Base-by-base conservation (phyloP, 345 rosid genomes). In the Barbarea vulgaris region DNA sequence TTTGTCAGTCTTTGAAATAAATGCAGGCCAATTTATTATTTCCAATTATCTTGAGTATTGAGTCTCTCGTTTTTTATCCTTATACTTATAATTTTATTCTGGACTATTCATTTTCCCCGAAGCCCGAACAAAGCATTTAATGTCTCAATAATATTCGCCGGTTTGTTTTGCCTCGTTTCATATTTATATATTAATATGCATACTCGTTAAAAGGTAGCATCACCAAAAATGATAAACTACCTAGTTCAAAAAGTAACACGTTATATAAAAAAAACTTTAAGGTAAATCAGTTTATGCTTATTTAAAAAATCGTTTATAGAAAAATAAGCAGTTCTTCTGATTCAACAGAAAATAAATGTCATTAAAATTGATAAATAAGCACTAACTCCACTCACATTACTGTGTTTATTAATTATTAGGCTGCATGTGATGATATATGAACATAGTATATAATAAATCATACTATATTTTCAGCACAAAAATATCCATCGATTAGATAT, bases 1-100 rank as follows among this genome's bases (percentile, higher is more conserved):
- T 77, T 77, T 77, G 81, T 71, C 81, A 72, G 77, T 72, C 81
- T 58, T 58, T 58, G 69, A 72, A 58, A 21, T 72, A 57, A 77
- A 77, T 77, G 73, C 69, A 11, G 1, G 1, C 69, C 69, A 28
- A 56, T 36, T 77, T 71, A 42, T 63, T 25, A 6, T 7, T 56
- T 55, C 21, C 63, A 22, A 37, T 28, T 31, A 75, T 50, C 42
- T 58, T 33, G 22, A 59, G 4, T 18, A 3, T 17, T 15, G 53
- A 36, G 59, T 48, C 52, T 33, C 70, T 61, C 57, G 33, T 54
- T 70, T 39, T 33, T 51, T 41, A 3, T 57, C 22, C 21, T 22
- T 64, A 6, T 34, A n/a, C n/a, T n/a, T n/a, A 2, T 28, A 11
- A 11, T 44, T 74, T 44, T 74, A 19, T 74, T 74, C 7, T 66